Base-by-base conservation (phyloP, 805 yeast species). In the Candida incommunis region DNA sequence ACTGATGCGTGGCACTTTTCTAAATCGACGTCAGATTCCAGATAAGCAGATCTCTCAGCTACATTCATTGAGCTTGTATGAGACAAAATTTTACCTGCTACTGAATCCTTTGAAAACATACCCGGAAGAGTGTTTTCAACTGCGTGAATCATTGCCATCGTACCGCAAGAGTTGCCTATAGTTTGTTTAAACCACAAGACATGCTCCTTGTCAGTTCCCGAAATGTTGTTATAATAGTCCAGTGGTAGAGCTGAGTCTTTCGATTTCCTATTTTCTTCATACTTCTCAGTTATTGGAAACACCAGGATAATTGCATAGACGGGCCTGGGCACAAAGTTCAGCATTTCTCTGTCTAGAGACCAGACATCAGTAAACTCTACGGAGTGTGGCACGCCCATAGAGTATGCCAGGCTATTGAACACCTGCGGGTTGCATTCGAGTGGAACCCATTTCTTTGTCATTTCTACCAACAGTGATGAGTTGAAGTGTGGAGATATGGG, bases 401-500 rank as follows among this genome's bases (percentile, higher is more conserved):
- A 70, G 25, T 65, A 69, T 1, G 87, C 82, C 53, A 86, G 78
- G 0, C 66, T 66, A 5, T 82, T 75, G 65, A 90, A 88, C 4
- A 90, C 76, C 7, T 72, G 80, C 0, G 98, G 98, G 54, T 87
- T 85, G 4, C 94, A 83, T 59, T 92, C 98, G 26, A 90, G 64
- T 2, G 97, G 97, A 11, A 87, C 78, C 15, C 84, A 58, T 1
- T 45, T 50, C 43, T 56, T 58, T 34, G 31, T 43, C 34, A 35
- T 43, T 5, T 5, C 23, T 9, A 9, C 29, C 29, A 23, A 18
- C 23, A n/a, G 21, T 18, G 18, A 40, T 40, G 22, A 16, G 23
- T 40, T 13, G 42, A 11, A 34, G 18, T 34, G n/a, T 15, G 16
- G 37, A 22, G 37, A 9, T 5, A 9, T n/a, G n/a, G n/a, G n/a